Base-by-base conservation (phyloP, 1,284 basidiomycete species). In the Microbotryum intermedium region DNA sequence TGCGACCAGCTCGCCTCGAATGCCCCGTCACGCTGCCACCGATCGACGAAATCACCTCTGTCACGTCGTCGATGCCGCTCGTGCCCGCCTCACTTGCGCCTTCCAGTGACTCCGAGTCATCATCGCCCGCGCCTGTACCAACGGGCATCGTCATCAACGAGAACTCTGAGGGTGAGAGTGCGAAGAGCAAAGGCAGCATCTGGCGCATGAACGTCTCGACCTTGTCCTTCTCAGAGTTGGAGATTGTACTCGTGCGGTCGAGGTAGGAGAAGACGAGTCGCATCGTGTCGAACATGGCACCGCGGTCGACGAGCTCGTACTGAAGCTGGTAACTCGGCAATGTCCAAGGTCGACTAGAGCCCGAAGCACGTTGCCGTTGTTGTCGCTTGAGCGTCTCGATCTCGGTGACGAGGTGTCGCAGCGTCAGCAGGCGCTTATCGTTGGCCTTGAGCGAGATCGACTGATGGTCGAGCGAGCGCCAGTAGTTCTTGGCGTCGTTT, bases 401-500 rank as follows among this genome's bases (percentile, higher is more conserved):
- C 70, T 98, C 90, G 48, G 80, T 81, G 50, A 97, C 84, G 71
- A 98, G 87, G 64, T 86, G 81, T 77, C 94, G 97, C 51, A 86
- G 81, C 9, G 90, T 93, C 72, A 95, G 87, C 55, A 83, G 84
- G 79, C 95, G 95, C 82, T 97, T 97, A 79, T 99, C 95, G 73
- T 89, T 90, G 50, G 82, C 81, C 79, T 97, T 97, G 84, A 95
- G 95, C 65, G 83, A 85, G 72, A 91, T 87, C 6, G 91, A 92
- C 73, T 97, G 93, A 73, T 97, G 91, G 74, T 98, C 95, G 60
- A 97, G 83, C 50, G 88, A 87, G 78, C 95, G 95, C 82, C 93
- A 93, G 74, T 94, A 97, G 78, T 97, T 97, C 76, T 91, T 90
- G 59, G 86, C 86, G 49, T 67, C 62, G 59, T 61, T 53, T 92